Percentiles rank a stretch among this genome's conserved stretches.
Evolutionary conservation across 176 grass and related monocot genomes (phyloP).

Genomic region (Rhynchospora tenuis): DNA sequence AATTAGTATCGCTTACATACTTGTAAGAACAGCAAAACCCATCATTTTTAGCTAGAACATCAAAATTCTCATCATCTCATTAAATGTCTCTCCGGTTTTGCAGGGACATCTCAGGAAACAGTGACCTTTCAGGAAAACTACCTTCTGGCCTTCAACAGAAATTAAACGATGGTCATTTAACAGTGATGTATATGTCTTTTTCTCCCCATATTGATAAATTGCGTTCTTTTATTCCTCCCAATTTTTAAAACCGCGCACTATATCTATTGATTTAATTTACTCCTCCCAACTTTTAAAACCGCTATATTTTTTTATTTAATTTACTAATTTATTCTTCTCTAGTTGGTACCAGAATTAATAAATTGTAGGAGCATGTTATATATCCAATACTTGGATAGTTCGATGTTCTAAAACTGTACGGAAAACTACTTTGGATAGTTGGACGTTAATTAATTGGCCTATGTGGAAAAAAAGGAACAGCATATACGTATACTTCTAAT

Average conservation of each 20-base stretch:
- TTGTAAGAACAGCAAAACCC: background rate
- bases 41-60: background rate
- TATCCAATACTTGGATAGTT: no score
- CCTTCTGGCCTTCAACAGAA: slow-evolving; percentile 27
- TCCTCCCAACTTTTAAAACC: background rate
- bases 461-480: background rate
- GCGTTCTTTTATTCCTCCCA: background rate
- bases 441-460: background rate
- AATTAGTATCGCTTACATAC: background rate
- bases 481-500: background rate
- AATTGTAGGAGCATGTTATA: no score
- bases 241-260: background rate
- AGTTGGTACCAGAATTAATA: background rate
- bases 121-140: slow-evolving; percentile 10
- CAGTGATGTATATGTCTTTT: slow-evolving; percentile 27
- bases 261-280: background rate
- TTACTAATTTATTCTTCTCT: background rate
- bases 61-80: background rate
- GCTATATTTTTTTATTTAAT: background rate
- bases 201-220: no score
- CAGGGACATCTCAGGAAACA: slow-evolving; percentile 40
- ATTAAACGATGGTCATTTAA: slow-evolving; percentile 23
- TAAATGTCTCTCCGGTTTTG: background rate
- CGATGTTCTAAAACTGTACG: no score
- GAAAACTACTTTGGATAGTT: no score